Percentiles rank a stretch among this genome's conserved stretches.
phyloP scores from a whole-genome alignment of 1,284 basidiomycete species.

The Takashimella tepidaria region DNA sequence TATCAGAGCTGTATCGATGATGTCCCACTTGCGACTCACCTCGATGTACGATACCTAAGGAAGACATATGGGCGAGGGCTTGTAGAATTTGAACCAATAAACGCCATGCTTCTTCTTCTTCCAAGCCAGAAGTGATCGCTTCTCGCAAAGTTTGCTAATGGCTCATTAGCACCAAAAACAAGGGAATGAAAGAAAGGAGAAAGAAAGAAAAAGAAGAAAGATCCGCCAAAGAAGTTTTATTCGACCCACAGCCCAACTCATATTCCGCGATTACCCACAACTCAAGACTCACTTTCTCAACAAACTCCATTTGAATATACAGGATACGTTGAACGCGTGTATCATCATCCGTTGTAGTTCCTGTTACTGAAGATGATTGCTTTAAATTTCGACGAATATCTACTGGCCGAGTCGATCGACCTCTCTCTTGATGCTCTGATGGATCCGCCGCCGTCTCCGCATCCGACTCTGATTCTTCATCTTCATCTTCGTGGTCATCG shows the following conservation, averaged over 20 bases:
- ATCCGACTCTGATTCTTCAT: slow-evolving; percentile 5
- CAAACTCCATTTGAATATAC: slow-evolving; percentile 49
- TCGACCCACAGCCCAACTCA: too few relatives aligned
- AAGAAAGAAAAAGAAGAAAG: too few relatives aligned
- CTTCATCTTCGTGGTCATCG: slow-evolving; percentile 19
- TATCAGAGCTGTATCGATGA: not conserved
- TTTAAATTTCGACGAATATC: slow-evolving; percentile 1
- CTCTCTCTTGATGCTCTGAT: slow-evolving; percentile 18
- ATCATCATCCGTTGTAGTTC: slow-evolving; percentile 31
- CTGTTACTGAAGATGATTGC: slow-evolving; percentile 14
- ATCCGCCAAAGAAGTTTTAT: too few relatives aligned
- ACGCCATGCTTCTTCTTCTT: slow-evolving; percentile 81
- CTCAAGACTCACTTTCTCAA: slow-evolving; percentile 38
- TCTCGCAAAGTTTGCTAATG: slow-evolving; percentile 47
- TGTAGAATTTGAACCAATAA: slow-evolving; percentile 89
- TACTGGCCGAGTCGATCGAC: not conserved
- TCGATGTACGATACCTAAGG: slow-evolving; percentile 83
- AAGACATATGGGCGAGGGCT: slow-evolving; percentile 84
- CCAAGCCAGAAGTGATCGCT: slow-evolving; percentile 71
- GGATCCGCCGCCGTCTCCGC: slow-evolving; percentile 32
- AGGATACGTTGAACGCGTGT: slow-evolving; percentile 36
- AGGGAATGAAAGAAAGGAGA: too few relatives aligned
- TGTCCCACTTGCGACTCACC: too few relatives aligned
- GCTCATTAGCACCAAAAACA: not conserved
- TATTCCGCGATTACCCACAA: not conserved